A percentile compares a stretch with the other conserved stretches of the same genome.
phyloP scores from a whole-genome alignment of 2,329 filamentous ascomycete genomes.

The Onygena corvina region DNA sequence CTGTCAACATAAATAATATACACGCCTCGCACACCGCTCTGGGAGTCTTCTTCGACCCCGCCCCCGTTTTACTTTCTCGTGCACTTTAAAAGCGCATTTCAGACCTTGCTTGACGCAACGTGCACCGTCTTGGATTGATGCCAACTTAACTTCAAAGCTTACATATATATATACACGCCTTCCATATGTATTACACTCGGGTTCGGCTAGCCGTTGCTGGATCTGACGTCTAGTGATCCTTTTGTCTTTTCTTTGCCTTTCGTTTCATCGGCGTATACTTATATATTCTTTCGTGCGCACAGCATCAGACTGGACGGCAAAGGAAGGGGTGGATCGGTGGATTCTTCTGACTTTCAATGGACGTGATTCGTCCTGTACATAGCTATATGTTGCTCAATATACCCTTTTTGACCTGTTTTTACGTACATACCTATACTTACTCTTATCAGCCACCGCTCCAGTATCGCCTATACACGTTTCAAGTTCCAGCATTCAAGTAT shows the following conservation, averaged over 20 bases:
- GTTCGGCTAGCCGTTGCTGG: background rate
- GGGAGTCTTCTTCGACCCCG: background rate
- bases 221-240: too few relatives aligned
- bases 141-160: background rate
- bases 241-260: background rate
- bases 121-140: background rate
- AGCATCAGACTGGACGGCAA: constrained; percentile 1
- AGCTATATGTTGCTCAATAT: constrained; percentile 1
- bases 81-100: background rate
- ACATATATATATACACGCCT: background rate
- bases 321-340: background rate
- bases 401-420: background rate
- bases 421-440: background rate
- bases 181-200: background rate
- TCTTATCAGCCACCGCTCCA: too few relatives aligned
- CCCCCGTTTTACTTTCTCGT: background rate
- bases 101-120: constrained; percentile 5
- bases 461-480: too few relatives aligned
- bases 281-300: background rate
- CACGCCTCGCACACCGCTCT: too few relatives aligned
- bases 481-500: background rate
- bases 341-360: background rate
- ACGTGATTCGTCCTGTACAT: background rate
- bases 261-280: background rate
- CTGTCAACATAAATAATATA: too few relatives aligned